These are phyloP conservation scores for Linum tenue DNA, from an alignment of 345 rosid species.

Conservation along the genomic window DNA sequence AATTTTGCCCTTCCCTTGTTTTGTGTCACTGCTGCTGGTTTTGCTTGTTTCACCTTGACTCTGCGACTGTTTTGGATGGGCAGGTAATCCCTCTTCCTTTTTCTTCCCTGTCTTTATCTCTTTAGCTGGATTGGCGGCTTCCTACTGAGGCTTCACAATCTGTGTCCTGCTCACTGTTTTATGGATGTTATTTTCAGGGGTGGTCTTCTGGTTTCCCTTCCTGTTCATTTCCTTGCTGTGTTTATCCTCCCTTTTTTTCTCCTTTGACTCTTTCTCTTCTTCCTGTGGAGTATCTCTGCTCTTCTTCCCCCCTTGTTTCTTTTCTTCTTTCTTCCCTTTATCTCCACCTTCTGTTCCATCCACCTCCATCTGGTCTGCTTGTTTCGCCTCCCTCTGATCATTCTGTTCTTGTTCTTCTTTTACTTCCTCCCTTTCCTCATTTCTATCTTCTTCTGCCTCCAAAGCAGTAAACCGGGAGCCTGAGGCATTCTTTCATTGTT, in stretches of 20 bases:
- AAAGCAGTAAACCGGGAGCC: no score
- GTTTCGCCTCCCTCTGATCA: background rate
- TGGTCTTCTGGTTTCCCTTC: constrained; percentile 27
- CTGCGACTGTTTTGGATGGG: no score
- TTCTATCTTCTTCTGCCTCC: background rate
- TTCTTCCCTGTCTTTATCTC: no score
- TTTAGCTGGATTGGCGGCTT: no score
- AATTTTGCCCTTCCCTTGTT: no score
- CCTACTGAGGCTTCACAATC: no score
- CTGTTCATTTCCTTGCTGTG: constrained; percentile 9
- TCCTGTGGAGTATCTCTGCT: background rate
- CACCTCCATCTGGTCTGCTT: background rate
- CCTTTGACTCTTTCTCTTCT: no score
- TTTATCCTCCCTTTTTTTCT: no score
- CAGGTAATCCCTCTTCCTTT: no score
- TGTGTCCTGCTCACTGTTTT: background rate
- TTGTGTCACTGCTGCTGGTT: no score
- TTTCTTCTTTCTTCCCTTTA: background rate
- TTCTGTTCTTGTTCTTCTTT: background rate
- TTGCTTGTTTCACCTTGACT: no score
- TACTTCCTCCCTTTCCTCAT: background rate
- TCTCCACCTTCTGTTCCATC: background rate
- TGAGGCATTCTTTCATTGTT: background rate
- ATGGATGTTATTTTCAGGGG: background rate
- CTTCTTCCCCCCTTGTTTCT: constrained; percentile 16